These are phyloP conservation scores for Sporormia fimetaria DNA, from an alignment of 495 filamentous ascomycete genomes.

Conservation along the genomic window DNA sequence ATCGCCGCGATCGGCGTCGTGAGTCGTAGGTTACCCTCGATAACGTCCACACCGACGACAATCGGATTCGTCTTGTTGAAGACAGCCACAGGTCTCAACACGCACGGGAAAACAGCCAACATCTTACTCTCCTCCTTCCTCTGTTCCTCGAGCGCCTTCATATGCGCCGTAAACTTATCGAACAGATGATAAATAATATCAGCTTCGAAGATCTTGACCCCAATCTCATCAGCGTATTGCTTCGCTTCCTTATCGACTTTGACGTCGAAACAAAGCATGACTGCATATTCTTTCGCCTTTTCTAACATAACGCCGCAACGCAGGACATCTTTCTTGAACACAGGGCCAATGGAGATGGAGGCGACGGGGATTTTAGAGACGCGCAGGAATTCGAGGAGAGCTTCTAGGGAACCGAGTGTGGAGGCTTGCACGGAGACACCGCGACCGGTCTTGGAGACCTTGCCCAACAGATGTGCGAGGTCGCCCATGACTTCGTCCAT, in stretches of 20 bases:
- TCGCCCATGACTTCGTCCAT: conserved; percentile 95
- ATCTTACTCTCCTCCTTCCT: conserved; percentile 95
- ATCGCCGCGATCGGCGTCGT: conserved; percentile 82
- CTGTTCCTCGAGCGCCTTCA: conserved; percentile 70
- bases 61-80: conserved; percentile 99
- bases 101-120: conserved; percentile 91
- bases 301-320: conserved; percentile 94
- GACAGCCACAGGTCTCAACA: conserved; percentile 75
- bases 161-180: conserved; percentile 90
- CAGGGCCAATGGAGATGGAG: conserved; percentile 94
- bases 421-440: conserved; percentile 97
- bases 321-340: conserved; percentile 98
- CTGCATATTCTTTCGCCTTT: conserved; percentile 86
- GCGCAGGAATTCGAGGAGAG: conserved; percentile 88
- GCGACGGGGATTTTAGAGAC: conserved; percentile 92
- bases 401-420: conserved; percentile 93
- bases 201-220: conserved; percentile 96
- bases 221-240: conserved; percentile 82
- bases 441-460: conserved; percentile 77
- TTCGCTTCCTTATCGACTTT: conserved; percentile 96
- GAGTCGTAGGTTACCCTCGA: conserved; percentile 74
- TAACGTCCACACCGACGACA: conserved; percentile 87
- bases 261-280: conserved; percentile 99
- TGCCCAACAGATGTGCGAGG: conserved; percentile 78
- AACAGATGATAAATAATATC: conserved; percentile 99